A percentile compares a stretch with the other conserved stretches of the same genome.
phyloP scores from a whole-genome alignment of 768 basidiomycete genomes.

The Rhizopogon roseolus region DNA sequence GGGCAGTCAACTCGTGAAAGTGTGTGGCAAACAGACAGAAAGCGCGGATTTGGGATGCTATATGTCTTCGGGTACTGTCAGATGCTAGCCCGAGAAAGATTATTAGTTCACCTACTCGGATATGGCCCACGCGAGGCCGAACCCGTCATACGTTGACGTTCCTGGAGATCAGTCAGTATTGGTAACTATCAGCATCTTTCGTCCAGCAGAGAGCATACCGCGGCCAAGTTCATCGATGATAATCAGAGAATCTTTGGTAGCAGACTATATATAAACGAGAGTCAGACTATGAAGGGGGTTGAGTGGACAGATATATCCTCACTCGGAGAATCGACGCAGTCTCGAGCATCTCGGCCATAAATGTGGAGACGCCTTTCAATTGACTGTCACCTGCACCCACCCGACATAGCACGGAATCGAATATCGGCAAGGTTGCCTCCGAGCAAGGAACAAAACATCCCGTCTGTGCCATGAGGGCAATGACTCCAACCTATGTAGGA shows the following conservation, averaged over 20 bases:
- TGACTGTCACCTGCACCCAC: constrained; percentile 98
- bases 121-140: constrained; percentile 97
- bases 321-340: constrained; percentile 93
- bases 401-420: constrained; percentile 92
- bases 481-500: constrained; percentile 76
- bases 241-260: constrained; percentile 87
- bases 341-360: constrained; percentile 99
- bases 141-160: constrained; percentile 96
- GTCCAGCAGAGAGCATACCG: constrained; percentile 37
- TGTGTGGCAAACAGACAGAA: constrained; percentile 98
- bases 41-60: constrained; percentile 86
- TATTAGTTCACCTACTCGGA: constrained; percentile 65
- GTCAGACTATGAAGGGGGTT: neutral
- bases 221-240: constrained; percentile 97
- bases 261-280: constrained; percentile 49
- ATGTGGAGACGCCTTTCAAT: constrained; percentile 95
- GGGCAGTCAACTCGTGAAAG: constrained; percentile 93
- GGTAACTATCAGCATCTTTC: neutral
- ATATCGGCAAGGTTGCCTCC: constrained; percentile 82
- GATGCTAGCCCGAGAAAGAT: neutral
- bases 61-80: constrained; percentile 53
- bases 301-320: constrained; percentile 9
- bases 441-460: constrained; percentile 95
- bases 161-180: constrained; percentile 40
- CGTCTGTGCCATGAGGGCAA: constrained; percentile 92